phyloP scores from a whole-genome alignment of 1,284 basidiomycete species.

The Cryptococcus maquisensis region DNA sequence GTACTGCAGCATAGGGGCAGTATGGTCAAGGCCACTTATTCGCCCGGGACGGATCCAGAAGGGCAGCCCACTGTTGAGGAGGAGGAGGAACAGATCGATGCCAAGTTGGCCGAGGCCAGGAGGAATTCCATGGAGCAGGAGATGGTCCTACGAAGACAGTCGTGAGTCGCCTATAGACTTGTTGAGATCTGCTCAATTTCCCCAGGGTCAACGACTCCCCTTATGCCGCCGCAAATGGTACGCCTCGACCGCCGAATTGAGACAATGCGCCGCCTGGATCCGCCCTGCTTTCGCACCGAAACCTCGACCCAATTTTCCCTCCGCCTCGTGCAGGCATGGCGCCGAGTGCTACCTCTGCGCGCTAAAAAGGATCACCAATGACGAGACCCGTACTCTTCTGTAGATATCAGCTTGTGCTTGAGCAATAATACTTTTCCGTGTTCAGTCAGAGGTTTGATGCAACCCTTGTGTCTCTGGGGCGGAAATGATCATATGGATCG shows the following conservation, averaged over 20 bases:
- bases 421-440: neutral
- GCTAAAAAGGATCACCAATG: neutral
- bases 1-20: constrained; percentile 5
- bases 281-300: neutral
- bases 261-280: neutral
- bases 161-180: constrained; percentile 19
- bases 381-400: neutral
- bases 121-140: constrained; percentile 24
- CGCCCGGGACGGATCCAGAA: neutral
- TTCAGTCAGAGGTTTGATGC: neutral
- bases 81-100: constrained; percentile 26
- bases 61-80: neutral
- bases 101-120: constrained; percentile 16
- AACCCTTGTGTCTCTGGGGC: neutral
- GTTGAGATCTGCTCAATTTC: neutral
- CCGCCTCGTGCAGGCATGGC: neutral
- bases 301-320: neutral
- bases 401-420: neutral
- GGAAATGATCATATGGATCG: neutral
- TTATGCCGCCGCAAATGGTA: constrained; percentile 16
- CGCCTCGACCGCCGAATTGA: constrained; percentile 4
- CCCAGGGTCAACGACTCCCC: constrained; percentile 18
- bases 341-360: constrained; percentile 10
- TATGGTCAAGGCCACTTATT: constrained; percentile 12
- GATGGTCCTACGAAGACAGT: constrained; percentile 22